Conservation (phyloP, 2,329 filamentous ascomycete species). For the Exophiala phaeomuriformis region DNA sequence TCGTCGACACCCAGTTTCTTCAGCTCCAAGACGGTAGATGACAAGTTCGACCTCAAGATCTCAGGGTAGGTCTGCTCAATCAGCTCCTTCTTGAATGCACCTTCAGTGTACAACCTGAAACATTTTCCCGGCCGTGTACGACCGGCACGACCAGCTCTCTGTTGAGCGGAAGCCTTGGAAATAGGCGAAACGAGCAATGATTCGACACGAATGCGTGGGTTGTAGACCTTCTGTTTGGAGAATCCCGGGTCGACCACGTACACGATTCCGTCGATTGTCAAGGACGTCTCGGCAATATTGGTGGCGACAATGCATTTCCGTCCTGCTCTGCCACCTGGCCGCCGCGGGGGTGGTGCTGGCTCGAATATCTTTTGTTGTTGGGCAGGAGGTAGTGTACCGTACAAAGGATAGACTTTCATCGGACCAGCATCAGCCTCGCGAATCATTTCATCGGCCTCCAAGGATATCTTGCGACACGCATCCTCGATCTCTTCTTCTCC, state of each 20-base stretch:
- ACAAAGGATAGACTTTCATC: conserved; percentile 83
- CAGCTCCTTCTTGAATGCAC: conserved; percentile 93
- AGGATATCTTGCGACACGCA: conserved; percentile 78
- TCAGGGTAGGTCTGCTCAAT: conserved; percentile 97
- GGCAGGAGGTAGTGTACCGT: conserved; percentile 82
- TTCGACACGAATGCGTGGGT: conserved; percentile 91
- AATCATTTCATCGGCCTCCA: conserved; percentile 87
- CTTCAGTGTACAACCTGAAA: conserved; percentile 92
- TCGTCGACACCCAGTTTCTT: conserved; percentile 97
- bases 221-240: conserved; percentile 99
- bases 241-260: conserved; percentile 99
- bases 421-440: conserved; percentile 88
- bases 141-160: conserved; percentile 96
- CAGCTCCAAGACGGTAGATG: conserved; percentile 89
- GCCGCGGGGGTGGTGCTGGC: conserved; percentile 66
- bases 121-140: conserved; percentile 98
- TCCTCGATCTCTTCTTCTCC: conserved; percentile 99
- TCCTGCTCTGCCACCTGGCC: conserved; percentile 73
- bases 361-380: conserved; percentile 97
- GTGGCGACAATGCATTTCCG: conserved; percentile 91
- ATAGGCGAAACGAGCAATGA: conserved; percentile 96
- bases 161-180: conserved; percentile 93
- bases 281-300: conserved; percentile 94
- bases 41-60: conserved; percentile 86
- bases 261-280: conserved; percentile 98